Conservation (phyloP, 164 flowering plant species). For the Vitis vinifera region ASM3070453v1 NC_081805.1:6938001-6938500, state of each 20-base stretch:
- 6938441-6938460: neutral
- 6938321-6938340: conserved; percentile 8
- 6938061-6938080: conserved; percentile 52
- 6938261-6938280: conserved; percentile 14
- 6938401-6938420: neutral
- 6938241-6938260: neutral
- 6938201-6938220: neutral
- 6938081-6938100: conserved; percentile 52
- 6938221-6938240: neutral
- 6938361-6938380: conserved; percentile 16
- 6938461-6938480: conserved; percentile 47
- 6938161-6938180: neutral
- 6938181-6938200: no score
- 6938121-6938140: conserved; percentile 48
- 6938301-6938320: conserved; percentile 15
- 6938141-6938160: conserved; percentile 51
- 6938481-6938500: conserved; percentile 59
- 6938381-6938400: neutral
- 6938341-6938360: conserved; percentile 16
- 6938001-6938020: no score
- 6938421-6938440: neutral
- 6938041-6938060: conserved; percentile 27
- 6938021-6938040: no score
- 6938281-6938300: conserved; percentile 9
- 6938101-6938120: conserved; percentile 39